phyloP scores from a whole-genome alignment of 1,284 basidiomycete species.

The Ustilago vetiveriae region DNA sequence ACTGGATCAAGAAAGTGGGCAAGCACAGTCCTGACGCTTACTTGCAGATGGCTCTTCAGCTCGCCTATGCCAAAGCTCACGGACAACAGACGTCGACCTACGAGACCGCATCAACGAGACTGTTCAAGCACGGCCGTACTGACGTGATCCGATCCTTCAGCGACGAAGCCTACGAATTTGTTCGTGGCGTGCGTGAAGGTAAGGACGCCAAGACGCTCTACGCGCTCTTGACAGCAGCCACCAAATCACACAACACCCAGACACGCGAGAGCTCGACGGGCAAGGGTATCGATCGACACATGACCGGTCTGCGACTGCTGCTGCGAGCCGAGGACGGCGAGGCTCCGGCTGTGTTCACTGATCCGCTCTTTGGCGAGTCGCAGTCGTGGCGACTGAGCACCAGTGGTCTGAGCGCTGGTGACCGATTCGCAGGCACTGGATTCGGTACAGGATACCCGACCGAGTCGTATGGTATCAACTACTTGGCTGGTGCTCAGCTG shows the following conservation, averaged over 20 bases:
- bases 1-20: slow-evolving; percentile 89
- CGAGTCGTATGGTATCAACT: slow-evolving; percentile 59
- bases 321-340: slow-evolving; percentile 56
- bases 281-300: slow-evolving; percentile 87
- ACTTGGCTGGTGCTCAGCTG: slow-evolving; percentile 80
- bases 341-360: slow-evolving; percentile 67
- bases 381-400: slow-evolving; percentile 91
- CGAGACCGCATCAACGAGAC: slow-evolving; percentile 91
- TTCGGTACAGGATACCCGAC: slow-evolving; percentile 68
- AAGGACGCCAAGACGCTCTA: slow-evolving; percentile 71
- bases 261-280: slow-evolving; percentile 85
- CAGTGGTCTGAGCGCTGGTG: slow-evolving; percentile 86
- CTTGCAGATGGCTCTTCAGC: slow-evolving; percentile 90
- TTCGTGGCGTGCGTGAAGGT: slow-evolving; percentile 78
- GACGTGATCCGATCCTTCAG: slow-evolving; percentile 88
- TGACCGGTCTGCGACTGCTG: slow-evolving; percentile 80
- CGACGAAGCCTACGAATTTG: slow-evolving; percentile 80
- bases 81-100: slow-evolving; percentile 87
- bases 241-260: slow-evolving; percentile 78
- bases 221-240: slow-evolving; percentile 75
- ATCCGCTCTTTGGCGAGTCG: slow-evolving; percentile 80
- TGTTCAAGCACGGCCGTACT: slow-evolving; percentile 88
- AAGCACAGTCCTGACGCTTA: slow-evolving; percentile 87
- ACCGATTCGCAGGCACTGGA: slow-evolving; percentile 89
- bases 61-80: slow-evolving; percentile 86